Percentiles rank a stretch among this genome's conserved stretches.
Conservation (phyloP, 2,329 filamentous ascomycete species). For the Neonectria hederae region DNA sequence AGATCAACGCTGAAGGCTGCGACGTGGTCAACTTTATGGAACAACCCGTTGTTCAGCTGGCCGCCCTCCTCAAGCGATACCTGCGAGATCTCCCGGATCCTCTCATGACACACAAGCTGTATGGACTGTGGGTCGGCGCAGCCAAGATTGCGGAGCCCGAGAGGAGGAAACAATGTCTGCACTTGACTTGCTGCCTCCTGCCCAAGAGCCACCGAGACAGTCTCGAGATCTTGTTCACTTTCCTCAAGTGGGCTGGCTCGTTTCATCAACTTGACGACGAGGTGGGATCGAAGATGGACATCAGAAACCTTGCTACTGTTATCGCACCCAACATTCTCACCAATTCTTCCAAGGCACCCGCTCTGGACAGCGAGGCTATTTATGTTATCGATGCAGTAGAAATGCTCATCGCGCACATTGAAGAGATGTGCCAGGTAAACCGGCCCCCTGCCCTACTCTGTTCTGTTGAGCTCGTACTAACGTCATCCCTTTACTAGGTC, state of each 20-base stretch:
- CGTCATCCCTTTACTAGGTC: conserved; percentile 67
- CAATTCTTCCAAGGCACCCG: conserved; percentile 70
- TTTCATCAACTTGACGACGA: conserved; percentile 98
- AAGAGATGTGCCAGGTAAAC: conserved; percentile 95
- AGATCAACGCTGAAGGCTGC: conserved; percentile 86
- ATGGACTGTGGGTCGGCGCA: conserved; percentile 87
- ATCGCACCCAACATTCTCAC: conserved; percentile 96
- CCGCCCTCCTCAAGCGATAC: conserved; percentile 94
- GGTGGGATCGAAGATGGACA: conserved; percentile 98
- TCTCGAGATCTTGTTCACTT: conserved; percentile 93
- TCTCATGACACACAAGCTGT: conserved; percentile 92
- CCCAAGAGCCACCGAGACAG: conserved; percentile 93
- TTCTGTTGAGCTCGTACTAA: conserved; percentile 25
- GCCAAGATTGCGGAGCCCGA: conserved; percentile 87
- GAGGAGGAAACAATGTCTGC: conserved; percentile 83
- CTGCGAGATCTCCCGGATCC: conserved; percentile 94
- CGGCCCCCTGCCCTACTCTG: background rate
- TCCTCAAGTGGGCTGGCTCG: conserved; percentile 96
- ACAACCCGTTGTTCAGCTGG: conserved; percentile 92
- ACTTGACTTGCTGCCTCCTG: conserved; percentile 90
- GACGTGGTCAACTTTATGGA: conserved; percentile 86
- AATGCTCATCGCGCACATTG: conserved; percentile 89
- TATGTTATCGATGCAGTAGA: conserved; percentile 93
- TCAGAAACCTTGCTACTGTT: conserved; percentile 95
- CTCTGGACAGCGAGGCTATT: conserved; percentile 88